Evolutionary conservation across 345 rosid species (phyloP), one percentile per base, ranked within the genome.

Genomic region (Gossypium raimondii): DNA sequence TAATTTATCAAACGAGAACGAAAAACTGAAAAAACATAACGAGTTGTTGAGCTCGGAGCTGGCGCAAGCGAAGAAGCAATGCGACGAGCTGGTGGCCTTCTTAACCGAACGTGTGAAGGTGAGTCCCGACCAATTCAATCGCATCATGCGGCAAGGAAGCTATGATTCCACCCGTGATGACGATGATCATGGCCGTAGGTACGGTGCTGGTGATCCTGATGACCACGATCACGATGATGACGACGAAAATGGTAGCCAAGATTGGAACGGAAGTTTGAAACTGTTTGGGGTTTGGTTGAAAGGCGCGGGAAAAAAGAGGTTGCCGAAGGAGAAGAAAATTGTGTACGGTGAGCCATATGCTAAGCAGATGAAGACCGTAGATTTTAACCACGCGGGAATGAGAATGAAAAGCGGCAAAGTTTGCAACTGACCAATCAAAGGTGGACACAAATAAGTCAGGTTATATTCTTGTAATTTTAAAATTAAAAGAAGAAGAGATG

Each of bases 231-330:
- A 5, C 41, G 44, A 67, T 10, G 74, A 55, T 3, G 71, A 61
- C 7, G 78, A 76, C 18, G 66, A 70, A 7, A 66, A 41, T 10
- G 62, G 24, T 1, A 77, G 9, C 6, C 82, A 67, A n/a, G 84
- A 77, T 43, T 83, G 70, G 7, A 90, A 81, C 29, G 86, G 74
- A 72, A 79, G 82, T 3, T 72, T 87, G 90, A 92, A 91, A 78
- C 83, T 94, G 73, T 94, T 94, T 60, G 98, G 98, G 55, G 97
- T 90, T 34, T 81, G 90, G 92, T 41, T 94, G 87, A 85, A 81
- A 72, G 84, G 86, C 48, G 69, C 47, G 64, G 79, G 75, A 71
- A 89, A 78, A 22, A 90, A 94, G 87, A 85, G 98, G 79, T 86
- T 56, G 11, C 93, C 92, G 3, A 92, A 84, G 20, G 97, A 90